These are phyloP conservation scores for Paratinospora sagittata DNA, from an alignment of 164 flowering plant species.

Conservation along the genomic window DNA sequence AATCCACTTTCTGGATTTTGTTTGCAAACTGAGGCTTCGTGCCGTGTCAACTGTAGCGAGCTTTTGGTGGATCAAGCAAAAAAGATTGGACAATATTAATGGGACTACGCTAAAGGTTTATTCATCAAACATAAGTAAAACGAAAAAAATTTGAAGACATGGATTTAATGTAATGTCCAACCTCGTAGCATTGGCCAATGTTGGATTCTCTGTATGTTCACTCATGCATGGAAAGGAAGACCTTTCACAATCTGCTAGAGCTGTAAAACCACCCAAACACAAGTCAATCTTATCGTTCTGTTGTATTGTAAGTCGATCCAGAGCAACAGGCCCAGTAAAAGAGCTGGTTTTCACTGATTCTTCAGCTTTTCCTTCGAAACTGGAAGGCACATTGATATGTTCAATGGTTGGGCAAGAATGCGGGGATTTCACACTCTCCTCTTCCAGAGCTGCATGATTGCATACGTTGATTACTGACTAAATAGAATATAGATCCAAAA, in stretches of 20 bases:
- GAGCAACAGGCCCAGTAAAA: conserved; percentile 14
- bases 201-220: conserved; percentile 11
- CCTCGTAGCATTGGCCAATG: conserved; percentile 1
- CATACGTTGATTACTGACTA: conserved; percentile 2
- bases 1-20: conserved; percentile 20
- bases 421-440: conserved; percentile 12
- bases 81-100: neutral
- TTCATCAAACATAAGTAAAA: conserved; percentile 1
- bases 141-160: conserved; percentile 14
- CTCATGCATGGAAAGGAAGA: conserved; percentile 11
- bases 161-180: conserved; percentile 14
- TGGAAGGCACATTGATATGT: conserved; percentile 12
- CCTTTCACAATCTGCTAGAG: conserved; percentile 14
- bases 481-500: neutral
- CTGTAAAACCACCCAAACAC: conserved; percentile 11
- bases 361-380: conserved; percentile 15
- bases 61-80: conserved; percentile 16
- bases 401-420: conserved; percentile 13
- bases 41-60: conserved; percentile 14
- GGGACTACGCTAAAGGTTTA: neutral
- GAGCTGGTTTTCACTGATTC: conserved; percentile 18
- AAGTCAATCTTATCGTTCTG: conserved; percentile 8
- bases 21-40: conserved; percentile 12
- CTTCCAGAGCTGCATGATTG: conserved; percentile 30
- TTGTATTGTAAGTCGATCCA: conserved; percentile 9